Evolutionary conservation across 768 basidiomycete genomes (phyloP), one percentile per base, ranked within the genome.

Genomic region (Russula griseocarnosa): DNA sequence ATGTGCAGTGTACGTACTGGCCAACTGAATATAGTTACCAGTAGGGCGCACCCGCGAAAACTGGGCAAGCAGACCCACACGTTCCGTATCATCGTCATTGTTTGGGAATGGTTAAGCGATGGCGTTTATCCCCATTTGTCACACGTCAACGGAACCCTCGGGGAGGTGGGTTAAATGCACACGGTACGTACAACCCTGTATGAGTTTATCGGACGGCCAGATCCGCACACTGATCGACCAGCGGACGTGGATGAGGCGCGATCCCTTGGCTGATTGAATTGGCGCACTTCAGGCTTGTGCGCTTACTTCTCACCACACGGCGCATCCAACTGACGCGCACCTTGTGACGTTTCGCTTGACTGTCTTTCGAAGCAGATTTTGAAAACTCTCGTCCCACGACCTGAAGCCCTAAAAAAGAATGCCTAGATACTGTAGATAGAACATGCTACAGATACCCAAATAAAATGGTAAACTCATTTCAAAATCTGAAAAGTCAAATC

Each of bases 121-220:
- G 22, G 10, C 13, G 46, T 6, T 34, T 57, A 65, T 51, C 64
- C 55, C 64, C 64, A 61, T 65, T 56, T 51, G 55, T 50, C 32
- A 16, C 13, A 14, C 26, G 54, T 61, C 64, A 56, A 57, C 59
- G 64, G 64, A 56, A 44, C 28, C 14, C 28, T 24, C 53, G 58
- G 63, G 58, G 59, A 30, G 13, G 38, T 14, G 18, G 47, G 32
- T 42, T 11, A 28, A 42, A 38, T 51, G 30, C 34, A 54, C 63
- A 28, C 18, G 6, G 40, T 61, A 61, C 55, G 59, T 65, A 65
- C 47, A 40, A 22, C 16, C 30, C 30, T 55, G 34, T 38, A 40
- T 28, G 55, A 65, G 64, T 26, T 61, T 61, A 61, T 60, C 64
- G 55, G 55, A 51, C 36, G 22, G 47, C 20, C 30, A 65, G 58